Conservation (phyloP, 129 eudicot species). For the Centrapalus pauciflorus region DNA sequence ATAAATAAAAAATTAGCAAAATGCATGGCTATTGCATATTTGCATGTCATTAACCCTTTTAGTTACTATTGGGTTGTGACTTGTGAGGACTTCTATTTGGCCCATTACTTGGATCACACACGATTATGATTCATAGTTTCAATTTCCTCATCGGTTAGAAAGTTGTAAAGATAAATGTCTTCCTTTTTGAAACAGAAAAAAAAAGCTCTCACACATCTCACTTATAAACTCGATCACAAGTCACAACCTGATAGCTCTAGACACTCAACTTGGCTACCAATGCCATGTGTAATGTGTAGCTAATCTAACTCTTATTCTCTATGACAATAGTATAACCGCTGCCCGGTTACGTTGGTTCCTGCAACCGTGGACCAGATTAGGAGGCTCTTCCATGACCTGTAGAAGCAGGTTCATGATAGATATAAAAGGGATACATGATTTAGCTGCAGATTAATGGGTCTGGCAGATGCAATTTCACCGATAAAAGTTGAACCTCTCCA, state of each 20-base stretch:
- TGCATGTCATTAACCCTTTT: too few species aligned
- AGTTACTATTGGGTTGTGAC: too few species aligned
- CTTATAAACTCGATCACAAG: too few species aligned
- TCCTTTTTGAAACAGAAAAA: not conserved
- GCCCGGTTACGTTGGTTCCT: constrained; percentile 80
- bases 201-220: too few species aligned
- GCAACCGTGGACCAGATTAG: constrained; percentile 77
- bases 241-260: not conserved
- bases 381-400: constrained; percentile 88
- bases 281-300: not conserved
- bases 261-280: not conserved
- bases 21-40: too few species aligned
- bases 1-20: too few species aligned
- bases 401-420: constrained; percentile 24
- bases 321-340: constrained; percentile 71
- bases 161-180: not conserved
- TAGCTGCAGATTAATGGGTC: constrained; percentile 5
- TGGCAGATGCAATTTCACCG: constrained; percentile 1
- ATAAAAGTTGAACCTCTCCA: not conserved
- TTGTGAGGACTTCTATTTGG: too few species aligned
- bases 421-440: constrained; percentile 2
- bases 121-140: not conserved
- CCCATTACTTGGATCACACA: too few species aligned
- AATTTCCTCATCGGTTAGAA: not conserved
- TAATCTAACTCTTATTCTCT: constrained; percentile 15